phyloP scores from a whole-genome alignment of 2,329 filamentous ascomycete species.

The Aureobasidium subglaciale region DNA sequence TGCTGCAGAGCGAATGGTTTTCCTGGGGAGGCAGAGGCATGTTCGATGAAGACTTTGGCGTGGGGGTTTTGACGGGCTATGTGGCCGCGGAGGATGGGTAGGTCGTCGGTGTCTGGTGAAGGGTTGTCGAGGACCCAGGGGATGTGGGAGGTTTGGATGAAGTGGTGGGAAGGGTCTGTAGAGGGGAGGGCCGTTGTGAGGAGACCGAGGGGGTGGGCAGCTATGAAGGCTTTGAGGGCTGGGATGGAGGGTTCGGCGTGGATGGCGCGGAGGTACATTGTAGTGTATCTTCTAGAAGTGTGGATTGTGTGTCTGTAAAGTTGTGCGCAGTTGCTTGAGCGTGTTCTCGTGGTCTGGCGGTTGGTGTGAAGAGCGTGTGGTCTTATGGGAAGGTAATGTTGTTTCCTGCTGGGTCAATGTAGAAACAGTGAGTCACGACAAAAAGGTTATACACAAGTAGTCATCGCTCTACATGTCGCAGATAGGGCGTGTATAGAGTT shows the following conservation, averaged over 20 bases:
- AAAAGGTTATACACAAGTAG: neutral
- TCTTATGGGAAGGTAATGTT: neutral
- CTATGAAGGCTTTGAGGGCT: slow-evolving; percentile 44
- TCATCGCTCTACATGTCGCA: neutral
- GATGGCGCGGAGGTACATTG: slow-evolving; percentile 51
- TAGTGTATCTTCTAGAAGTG: neutral
- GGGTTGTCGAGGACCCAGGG: slow-evolving; percentile 47
- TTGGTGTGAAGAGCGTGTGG: neutral
- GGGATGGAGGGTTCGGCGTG: slow-evolving; percentile 48
- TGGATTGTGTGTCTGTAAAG: neutral
- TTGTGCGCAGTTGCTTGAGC: neutral
- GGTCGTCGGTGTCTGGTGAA: slow-evolving; percentile 22
- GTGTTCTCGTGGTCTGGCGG: too few species aligned
- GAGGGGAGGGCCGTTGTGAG: slow-evolving; percentile 56
- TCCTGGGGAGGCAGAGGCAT: slow-evolving; percentile 5
- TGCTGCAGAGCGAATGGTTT: slow-evolving; percentile 31
- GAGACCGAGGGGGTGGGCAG: slow-evolving; percentile 54
- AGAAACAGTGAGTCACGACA: neutral
- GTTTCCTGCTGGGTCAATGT: neutral
- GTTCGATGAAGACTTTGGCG: slow-evolving; percentile 52
- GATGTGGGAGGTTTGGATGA: slow-evolving; percentile 54
- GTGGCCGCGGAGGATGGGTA: slow-evolving; percentile 51
- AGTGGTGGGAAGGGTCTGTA: slow-evolving; percentile 31
- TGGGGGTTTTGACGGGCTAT: slow-evolving; percentile 59
- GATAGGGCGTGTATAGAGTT: neutral